Base-by-base conservation (phyloP, 2,329 filamentous ascomycete genomes). In the Fusarium tuaranense region DNA sequence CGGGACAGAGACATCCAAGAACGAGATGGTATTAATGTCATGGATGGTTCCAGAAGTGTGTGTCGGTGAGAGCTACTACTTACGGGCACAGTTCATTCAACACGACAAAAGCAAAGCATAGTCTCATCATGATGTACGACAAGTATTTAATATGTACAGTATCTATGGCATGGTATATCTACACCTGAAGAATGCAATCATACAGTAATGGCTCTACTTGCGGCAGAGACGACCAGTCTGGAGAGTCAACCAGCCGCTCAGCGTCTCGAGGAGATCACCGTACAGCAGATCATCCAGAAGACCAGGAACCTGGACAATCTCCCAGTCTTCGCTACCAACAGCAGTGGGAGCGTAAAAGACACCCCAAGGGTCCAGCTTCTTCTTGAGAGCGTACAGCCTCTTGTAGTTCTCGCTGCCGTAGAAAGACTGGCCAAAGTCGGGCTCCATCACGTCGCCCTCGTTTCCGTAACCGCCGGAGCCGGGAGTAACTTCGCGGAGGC, bases 401-500 rank as follows among this genome's bases (percentile, higher is more conserved):
- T 71, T 70, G 59, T 82, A 83, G 55, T 78, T 62, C 16, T 71
- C 65, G 16, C 22, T 74, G 9, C 44, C 44, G 44, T 79, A 83
- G 57, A 83, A 83, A 3, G 77, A 63, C 61, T 79, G 65, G 9
- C 51, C 73, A 60, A 81, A 82, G 20, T 81, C 74, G 32, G 78
- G 79, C 64, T 83, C 79, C 70, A 78, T 78, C 18, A 81, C 75
- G 44, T 82, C 79, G 6, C 80, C 81, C 70, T 83, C 81, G 57
- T 81, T 83, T 20, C 78, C 71, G 46, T 83, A 80, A 8, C 78
- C 76, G 27, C 79, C 78, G 3, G 71, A 68, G 32, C 74, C 75
- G 6, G 78, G 78, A 2, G 59, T 63, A 14, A 74, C 65, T 16
- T 68, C 51, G 20, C 63, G 65, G 7, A 73, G 70, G 3, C 63